A percentile compares a stretch with the other conserved stretches of the same genome.
phyloP scores from a whole-genome alignment of 495 filamentous ascomycete genomes.

The Aspergillus incahuasiensis region DNA sequence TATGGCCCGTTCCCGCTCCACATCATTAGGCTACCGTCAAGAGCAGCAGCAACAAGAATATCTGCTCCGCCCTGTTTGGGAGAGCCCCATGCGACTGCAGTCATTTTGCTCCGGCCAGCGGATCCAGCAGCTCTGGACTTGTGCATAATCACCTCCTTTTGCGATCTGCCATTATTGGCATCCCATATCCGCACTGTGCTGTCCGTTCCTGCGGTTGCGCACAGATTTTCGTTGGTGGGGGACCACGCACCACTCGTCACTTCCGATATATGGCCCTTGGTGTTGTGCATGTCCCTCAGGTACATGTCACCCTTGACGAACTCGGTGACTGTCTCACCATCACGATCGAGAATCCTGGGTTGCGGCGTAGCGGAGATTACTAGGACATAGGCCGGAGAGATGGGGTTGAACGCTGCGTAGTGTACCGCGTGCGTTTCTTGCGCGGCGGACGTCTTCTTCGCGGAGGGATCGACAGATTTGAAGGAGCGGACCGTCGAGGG shows the following conservation, averaged over 20 bases:
- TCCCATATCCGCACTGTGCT: slow-evolving; percentile 97
- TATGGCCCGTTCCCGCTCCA: slow-evolving; percentile 87
- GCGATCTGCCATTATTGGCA: slow-evolving; percentile 75
- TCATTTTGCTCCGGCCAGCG: slow-evolving; percentile 90
- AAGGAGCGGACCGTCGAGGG: slow-evolving; percentile 90
- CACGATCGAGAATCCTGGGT: slow-evolving; percentile 80
- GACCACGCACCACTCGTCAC: slow-evolving; percentile 84
- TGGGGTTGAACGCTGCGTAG: slow-evolving; percentile 78
- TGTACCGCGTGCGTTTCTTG: slow-evolving; percentile 85
- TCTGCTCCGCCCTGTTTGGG: slow-evolving; percentile 69
- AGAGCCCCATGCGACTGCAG: slow-evolving; percentile 83
- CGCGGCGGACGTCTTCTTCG: slow-evolving; percentile 63
- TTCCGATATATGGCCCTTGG: slow-evolving; percentile 91
- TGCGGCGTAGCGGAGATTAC: slow-evolving; percentile 84
- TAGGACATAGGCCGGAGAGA: slow-evolving; percentile 74
- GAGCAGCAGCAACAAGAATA: slow-evolving; percentile 77
- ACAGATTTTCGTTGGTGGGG: slow-evolving; percentile 73
- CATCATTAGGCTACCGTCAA: slow-evolving; percentile 90
- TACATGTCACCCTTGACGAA: slow-evolving; percentile 99
- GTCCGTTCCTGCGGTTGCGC: slow-evolving; percentile 87
- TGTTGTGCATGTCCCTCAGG: slow-evolving; percentile 90
- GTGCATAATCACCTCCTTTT: slow-evolving; percentile 91
- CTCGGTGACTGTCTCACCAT: slow-evolving; percentile 78
- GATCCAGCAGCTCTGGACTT: slow-evolving; percentile 82
- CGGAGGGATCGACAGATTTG: slow-evolving; percentile 83